Conservation (phyloP, 176 grass and related monocot genomes). For the Pontederia crassipes region DNA sequence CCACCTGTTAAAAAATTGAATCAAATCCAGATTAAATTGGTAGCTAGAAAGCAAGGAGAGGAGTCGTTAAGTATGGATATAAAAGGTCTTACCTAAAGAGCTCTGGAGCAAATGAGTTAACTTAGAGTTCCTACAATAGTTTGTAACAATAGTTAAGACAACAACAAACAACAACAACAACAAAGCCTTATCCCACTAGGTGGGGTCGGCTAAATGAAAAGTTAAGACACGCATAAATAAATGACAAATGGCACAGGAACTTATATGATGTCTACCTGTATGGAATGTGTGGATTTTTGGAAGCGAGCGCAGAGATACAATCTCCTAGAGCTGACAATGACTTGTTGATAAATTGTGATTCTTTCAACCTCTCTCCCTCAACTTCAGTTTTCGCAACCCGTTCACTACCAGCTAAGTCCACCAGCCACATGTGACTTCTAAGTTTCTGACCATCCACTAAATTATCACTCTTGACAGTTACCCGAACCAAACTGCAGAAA, state of each 20-base stretch:
- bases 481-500: conserved; percentile 66
- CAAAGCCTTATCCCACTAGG: no score
- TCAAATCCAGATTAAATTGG: background rate
- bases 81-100: conserved; percentile 55
- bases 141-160: no score
- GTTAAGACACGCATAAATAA: conserved; percentile 1
- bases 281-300: conserved; percentile 72
- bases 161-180: no score
- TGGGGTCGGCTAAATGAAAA: no score
- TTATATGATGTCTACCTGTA: conserved; percentile 44
- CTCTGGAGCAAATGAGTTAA: conserved; percentile 92
- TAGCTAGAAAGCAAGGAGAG: no score
- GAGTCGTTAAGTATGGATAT: no score
- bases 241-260: conserved; percentile 1
- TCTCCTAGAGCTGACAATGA: conserved; percentile 89
- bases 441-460: conserved; percentile 44
- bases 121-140: conserved; percentile 82
- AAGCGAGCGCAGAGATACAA: conserved; percentile 87
- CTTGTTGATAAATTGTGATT: conserved; percentile 89
- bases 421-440: conserved; percentile 78
- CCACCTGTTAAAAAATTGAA: conserved; percentile 45
- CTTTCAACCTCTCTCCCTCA: conserved; percentile 79
- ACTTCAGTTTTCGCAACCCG: conserved; percentile 68
- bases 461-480: conserved; percentile 63
- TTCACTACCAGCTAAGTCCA: conserved; percentile 94